Base-by-base conservation (phyloP, 176 grass and related monocot genomes). In the Aegilops speltoides region DNA sequence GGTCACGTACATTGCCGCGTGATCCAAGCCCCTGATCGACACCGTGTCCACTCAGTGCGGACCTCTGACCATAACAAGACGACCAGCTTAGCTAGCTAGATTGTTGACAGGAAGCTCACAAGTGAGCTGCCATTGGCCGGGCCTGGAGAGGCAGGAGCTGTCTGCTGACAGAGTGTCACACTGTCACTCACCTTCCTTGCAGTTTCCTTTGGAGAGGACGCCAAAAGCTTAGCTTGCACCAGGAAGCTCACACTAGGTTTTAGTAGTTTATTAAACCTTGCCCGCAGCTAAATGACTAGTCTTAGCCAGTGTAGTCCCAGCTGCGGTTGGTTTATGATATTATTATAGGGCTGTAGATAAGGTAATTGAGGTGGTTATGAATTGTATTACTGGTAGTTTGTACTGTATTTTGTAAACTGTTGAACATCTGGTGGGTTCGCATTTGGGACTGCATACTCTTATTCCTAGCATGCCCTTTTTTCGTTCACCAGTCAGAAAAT, bases 171-270 rank as follows among this genome's bases (percentile, higher is more conserved):
- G 45, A 46, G 45, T 1, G 45, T 5, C 54, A 57, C 54, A 57
- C 6, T 57, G 19, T 57, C 34, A 1, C 25, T 70, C 25, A 60
- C 20, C 85, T 87, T 87, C 85, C 25, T 37, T 87, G 75, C 68
- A 84, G 8, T 33, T 91, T 89, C 83, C 19, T 62, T 6, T 59
- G 8, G 61, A 59, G 10, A 70, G 14, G 71, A 32, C 23, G 2
- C 63, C 48, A 70, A 23, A 28, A n/a, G 10, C 62, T 67, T 31
- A n/a, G 45, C 64, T 41, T 40, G 24, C 13, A 8, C 32, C 45
- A 59, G 79, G 79, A 82, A 84, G 17, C 60, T 40, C 61, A 1
- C 20, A 6, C 71, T 12, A 33, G 32, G 1, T 17, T 1, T 41
- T 41, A 43, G 10, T 43, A 54, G 15, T 52, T 54, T 19, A 8